Evolutionary conservation across 768 basidiomycete genomes (phyloP).

Genomic region (Pisolithus sp.): DNA sequence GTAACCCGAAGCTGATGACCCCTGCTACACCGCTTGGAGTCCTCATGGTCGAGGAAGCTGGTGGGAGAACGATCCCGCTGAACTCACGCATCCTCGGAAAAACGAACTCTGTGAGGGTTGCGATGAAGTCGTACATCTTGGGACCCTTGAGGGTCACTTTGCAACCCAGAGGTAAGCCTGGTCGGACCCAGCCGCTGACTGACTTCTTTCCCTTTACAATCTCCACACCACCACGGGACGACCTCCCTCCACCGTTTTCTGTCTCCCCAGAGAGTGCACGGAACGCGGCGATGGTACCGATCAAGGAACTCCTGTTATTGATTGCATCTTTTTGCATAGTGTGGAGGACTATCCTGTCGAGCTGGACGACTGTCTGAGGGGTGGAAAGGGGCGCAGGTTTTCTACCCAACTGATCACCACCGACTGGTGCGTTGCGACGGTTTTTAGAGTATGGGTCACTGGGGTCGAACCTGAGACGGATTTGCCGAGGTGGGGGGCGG

Average conservation of each 20-base stretch:
- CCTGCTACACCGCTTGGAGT: conserved; percentile 78
- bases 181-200: conserved; percentile 78
- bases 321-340: conserved; percentile 80
- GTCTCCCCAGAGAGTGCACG: conserved; percentile 85
- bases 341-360: conserved; percentile 84
- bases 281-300: conserved; percentile 83
- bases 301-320: conserved; percentile 59
- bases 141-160: conserved; percentile 89
- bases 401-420: conserved; percentile 62
- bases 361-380: conserved; percentile 59
- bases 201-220: conserved; percentile 64
- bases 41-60: conserved; percentile 58
- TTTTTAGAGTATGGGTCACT: conserved; percentile 77
- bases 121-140: conserved; percentile 92
- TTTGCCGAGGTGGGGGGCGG: conserved; percentile 47
- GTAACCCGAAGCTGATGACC: conserved; percentile 84
- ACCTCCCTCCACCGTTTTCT: conserved; percentile 62
- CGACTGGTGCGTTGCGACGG: conserved; percentile 68
- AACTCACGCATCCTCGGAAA: conserved; percentile 92
- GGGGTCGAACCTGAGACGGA: conserved; percentile 68
- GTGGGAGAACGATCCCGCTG: conserved; percentile 74
- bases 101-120: conserved; percentile 86
- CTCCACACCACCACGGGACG: conserved; percentile 69
- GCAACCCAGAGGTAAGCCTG: conserved; percentile 74
- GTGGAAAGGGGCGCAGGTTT: conserved; percentile 61